Base-by-base conservation (phyloP, 345 rosid genomes). In the Ceriops tagal region DNA sequence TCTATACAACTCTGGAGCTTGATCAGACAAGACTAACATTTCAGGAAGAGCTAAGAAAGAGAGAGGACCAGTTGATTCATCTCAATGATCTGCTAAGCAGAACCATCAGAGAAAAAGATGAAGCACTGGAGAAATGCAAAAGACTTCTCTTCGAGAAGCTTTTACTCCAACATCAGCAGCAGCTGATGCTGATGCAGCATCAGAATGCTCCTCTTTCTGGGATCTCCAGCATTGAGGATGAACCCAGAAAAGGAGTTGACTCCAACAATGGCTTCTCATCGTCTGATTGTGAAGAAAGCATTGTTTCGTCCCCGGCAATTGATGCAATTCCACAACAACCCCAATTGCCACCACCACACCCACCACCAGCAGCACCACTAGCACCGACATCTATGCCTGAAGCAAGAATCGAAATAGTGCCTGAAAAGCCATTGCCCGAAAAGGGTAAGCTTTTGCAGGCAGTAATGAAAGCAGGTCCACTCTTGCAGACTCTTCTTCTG, bases 391-490 rank as follows among this genome's bases (percentile, higher is more conserved):
- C 75, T 43, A 61, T 70, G 39, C 68, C 82, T 28, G 77, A 79
- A 20, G 72, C 74, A 19, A 68, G 65, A 59, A 22, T 76, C 5
- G 86, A 84, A 68, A 47, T 88, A 8, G 70, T 83, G 27, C 80
- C 86, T 35, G 88, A 83, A 37, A 91, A 81, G 79, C 95, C 95
- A 69, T 79, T 93, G 28, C 98, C 98, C 7, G 97, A 95, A 72
- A 95, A 95, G 76, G 99, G 99, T 7, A 92, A 90, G 87, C 93
- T 95, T 74, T 79, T 95, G 71, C 92, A 95, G 68, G 97, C 99
- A 52, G 99, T 95, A 39, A 86, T 95, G 83, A 86, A 88, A 83
- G 97, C 97, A 24, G 99, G 99, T 1, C 99, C 99, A n/a, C 82
- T 95, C 32, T 81, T 95, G 71, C 89, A 90, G 80, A 95, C 99